phyloP scores from a whole-genome alignment of 2,329 filamentous ascomycete genomes.

The Ophiostoma sp. region DNA sequence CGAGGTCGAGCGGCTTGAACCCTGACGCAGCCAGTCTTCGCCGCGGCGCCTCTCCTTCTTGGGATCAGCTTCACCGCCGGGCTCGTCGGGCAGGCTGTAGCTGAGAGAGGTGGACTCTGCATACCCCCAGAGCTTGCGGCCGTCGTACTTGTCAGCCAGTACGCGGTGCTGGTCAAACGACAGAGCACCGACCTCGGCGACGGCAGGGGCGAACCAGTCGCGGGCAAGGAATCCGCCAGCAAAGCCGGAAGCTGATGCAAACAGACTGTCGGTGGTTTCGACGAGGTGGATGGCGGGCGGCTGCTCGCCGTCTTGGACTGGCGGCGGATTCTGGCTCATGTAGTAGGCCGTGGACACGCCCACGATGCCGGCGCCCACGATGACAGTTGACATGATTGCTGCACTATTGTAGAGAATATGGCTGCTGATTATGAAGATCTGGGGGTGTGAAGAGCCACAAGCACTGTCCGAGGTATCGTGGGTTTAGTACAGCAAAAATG shows the following conservation, averaged over 20 bases:
- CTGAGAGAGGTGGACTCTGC: conserved; percentile 54
- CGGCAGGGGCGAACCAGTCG: conserved; percentile 62
- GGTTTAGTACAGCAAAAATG: not conserved
- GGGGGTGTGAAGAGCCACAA: not conserved
- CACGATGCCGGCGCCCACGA: conserved; percentile 66
- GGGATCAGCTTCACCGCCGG: conserved; percentile 27
- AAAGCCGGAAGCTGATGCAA: conserved; percentile 67
- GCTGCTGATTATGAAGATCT: not conserved
- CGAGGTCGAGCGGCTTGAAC: conserved; percentile 33
- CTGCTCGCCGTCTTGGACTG: conserved; percentile 26
- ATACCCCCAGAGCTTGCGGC: conserved; percentile 49
- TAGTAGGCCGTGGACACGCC: conserved; percentile 68
- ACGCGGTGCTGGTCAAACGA: conserved; percentile 64
- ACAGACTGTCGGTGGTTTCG: conserved; percentile 50
- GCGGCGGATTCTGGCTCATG: conserved; percentile 48
- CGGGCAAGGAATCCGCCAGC: conserved; percentile 68
- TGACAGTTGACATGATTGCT: conserved; percentile 50
- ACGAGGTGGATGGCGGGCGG: conserved; percentile 42
- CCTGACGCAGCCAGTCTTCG: conserved; percentile 59
- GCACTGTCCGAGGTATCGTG: not conserved
- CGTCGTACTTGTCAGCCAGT: conserved; percentile 56
- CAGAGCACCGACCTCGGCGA: conserved; percentile 54
- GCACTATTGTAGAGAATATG: not conserved
- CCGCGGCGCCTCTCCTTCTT: conserved; percentile 34
- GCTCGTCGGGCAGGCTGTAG: conserved; percentile 33